Conservation (phyloP, 2,329 filamentous ascomycete genomes). For the Paramyrothecium roridum region DNA sequence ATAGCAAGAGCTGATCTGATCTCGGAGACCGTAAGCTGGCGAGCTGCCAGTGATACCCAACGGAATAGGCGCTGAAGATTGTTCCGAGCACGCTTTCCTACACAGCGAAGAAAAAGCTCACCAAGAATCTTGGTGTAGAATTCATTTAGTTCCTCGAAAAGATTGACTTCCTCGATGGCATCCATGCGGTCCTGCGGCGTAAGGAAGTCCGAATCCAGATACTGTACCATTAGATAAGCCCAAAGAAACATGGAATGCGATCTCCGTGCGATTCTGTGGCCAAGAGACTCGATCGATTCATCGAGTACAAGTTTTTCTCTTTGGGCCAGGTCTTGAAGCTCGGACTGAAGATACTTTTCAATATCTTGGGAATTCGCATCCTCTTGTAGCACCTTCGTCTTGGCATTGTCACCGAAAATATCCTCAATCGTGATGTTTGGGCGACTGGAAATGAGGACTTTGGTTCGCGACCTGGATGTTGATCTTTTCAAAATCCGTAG, state of each 20-base stretch:
- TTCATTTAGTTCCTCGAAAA: background rate
- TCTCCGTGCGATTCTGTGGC: background rate
- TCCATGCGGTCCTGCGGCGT: background rate
- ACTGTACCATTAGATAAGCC: background rate
- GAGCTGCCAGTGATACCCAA: background rate
- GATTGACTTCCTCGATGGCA: background rate
- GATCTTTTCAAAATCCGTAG: background rate
- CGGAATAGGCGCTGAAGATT: background rate
- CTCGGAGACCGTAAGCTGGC: background rate
- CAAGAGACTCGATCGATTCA: background rate
- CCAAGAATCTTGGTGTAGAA: background rate
- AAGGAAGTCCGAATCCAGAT: background rate
- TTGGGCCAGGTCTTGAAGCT: background rate
- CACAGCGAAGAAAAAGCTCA: background rate
- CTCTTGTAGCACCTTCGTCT: background rate
- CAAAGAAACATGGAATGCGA: background rate
- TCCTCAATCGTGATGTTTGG: background rate
- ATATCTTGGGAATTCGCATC: background rate
- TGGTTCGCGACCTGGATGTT: background rate
- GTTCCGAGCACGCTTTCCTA: background rate
- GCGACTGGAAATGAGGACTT: background rate
- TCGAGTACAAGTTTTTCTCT: background rate
- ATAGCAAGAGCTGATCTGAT: background rate
- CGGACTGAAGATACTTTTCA: background rate
- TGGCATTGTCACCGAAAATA: background rate